Conservation (phyloP, 192 early-diverging fungal genomes). For the Coemansia sp. region DNA sequence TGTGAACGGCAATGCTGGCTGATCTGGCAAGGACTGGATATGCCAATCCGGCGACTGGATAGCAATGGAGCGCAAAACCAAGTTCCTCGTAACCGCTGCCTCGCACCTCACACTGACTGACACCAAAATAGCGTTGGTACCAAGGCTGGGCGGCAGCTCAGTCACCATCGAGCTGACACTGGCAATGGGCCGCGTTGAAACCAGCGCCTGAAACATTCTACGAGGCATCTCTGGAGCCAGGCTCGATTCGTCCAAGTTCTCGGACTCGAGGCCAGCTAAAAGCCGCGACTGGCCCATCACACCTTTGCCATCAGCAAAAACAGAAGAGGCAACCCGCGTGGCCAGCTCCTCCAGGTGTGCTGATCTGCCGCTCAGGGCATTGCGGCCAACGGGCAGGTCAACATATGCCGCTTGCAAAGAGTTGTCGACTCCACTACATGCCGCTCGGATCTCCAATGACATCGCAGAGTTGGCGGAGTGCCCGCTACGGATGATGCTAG, state of each 20-base stretch:
- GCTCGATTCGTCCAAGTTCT: background rate
- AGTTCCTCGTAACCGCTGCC: background rate
- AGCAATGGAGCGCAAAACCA: conserved; percentile 11
- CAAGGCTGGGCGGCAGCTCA: conserved; percentile 28
- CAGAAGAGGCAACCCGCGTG: conserved; percentile 20
- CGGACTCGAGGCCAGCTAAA: background rate
- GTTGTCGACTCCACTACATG: conserved; percentile 9
- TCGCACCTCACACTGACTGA: conserved; percentile 24
- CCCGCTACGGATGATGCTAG: background rate
- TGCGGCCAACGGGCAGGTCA: conserved; percentile 6
- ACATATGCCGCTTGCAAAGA: background rate
- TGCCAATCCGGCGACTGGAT: conserved; percentile 32
- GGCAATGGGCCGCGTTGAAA: conserved; percentile 24
- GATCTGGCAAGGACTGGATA: conserved; percentile 18
- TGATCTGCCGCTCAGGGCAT: conserved; percentile 10
- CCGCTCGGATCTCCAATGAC: conserved; percentile 35
- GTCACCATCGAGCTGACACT: conserved; percentile 18
- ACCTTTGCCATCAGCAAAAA: conserved; percentile 8
- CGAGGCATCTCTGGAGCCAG: conserved; percentile 7
- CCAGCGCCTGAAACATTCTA: conserved; percentile 35
- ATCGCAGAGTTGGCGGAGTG: conserved; percentile 5
- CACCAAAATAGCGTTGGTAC: conserved; percentile 27
- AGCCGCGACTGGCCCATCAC: background rate
- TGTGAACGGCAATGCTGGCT: conserved; percentile 8
- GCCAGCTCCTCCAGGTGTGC: conserved; percentile 44